phyloP scores from a whole-genome alignment of 768 basidiomycete species.

The Tricholomella constricta region DNA sequence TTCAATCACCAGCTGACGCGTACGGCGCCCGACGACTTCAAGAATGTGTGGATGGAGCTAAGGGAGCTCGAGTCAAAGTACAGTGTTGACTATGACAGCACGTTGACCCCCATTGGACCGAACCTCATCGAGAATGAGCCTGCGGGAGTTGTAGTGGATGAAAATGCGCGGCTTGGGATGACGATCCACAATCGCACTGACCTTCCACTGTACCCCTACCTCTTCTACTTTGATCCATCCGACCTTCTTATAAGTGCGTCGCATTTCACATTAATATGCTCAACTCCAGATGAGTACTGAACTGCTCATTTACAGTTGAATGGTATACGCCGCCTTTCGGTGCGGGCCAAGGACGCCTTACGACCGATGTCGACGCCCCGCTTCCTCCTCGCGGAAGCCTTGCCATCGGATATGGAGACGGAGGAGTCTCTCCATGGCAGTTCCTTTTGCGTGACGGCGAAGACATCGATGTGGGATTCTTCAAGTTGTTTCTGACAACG shows the following conservation, averaged over 20 bases:
- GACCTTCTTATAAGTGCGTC: slow-evolving; percentile 36
- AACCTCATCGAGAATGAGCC: slow-evolving; percentile 33
- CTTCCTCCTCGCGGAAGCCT: slow-evolving; percentile 8
- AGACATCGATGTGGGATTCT: slow-evolving; percentile 40
- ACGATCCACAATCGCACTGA: slow-evolving; percentile 35
- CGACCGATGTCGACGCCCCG: slow-evolving; percentile 24
- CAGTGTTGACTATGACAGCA: slow-evolving; percentile 20
- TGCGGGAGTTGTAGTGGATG: slow-evolving; percentile 26
- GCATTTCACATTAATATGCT: not conserved
- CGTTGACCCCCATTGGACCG: slow-evolving; percentile 21
- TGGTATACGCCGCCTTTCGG: slow-evolving; percentile 27
- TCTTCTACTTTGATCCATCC: slow-evolving; percentile 46
- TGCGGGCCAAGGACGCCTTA: slow-evolving; percentile 23
- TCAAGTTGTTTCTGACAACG: slow-evolving; percentile 46
- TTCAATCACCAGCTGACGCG: slow-evolving; percentile 33
- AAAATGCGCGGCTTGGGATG: slow-evolving; percentile 32
- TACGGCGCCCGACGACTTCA: slow-evolving; percentile 18
- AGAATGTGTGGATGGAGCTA: slow-evolving; percentile 33
- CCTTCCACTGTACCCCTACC: slow-evolving; percentile 37
- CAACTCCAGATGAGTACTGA: not conserved
- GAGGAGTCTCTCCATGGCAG: slow-evolving; percentile 31
- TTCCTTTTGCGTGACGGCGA: slow-evolving; percentile 33
- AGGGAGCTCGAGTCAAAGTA: slow-evolving; percentile 23
- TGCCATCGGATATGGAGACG: slow-evolving; percentile 44
- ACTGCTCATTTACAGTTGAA: not conserved